Evolutionary conservation across 331 rosid genomes (phyloP), one percentile per base, ranked within the genome.

Genomic region (Prunus yedoensis): DNA sequence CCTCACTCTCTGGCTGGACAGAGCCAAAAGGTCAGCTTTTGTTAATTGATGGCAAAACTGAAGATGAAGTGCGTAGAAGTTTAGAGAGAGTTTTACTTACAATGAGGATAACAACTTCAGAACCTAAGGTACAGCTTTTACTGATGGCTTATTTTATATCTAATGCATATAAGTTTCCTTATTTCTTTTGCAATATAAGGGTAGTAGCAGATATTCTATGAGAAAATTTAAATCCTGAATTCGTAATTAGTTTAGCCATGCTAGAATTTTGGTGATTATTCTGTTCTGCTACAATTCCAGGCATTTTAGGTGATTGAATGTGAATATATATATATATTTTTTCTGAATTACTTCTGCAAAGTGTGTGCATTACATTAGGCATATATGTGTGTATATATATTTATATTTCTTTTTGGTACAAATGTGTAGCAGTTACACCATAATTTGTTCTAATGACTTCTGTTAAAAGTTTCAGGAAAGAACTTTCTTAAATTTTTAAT

Each of bases 1-100:
- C 61, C 81, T 56, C 41, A 60, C 28, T 69, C 71, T 43, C 58
- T 66, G 25, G 35, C 38, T 71, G 79, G 79, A 52, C 78, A 93
- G 97, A 91, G 86, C 98, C 98, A 38, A 93, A 91, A 84, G 98
- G 98, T 28, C 97, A 91, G 85, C 93, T 93, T 83, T 81, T 93
- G 60, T 82, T 83, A 80, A 89, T 93, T 79, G 91, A 93, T 85
- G 98, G 98, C 8, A 93, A 93, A 84, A 89, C 96, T 57, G 93
- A 88, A 77, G 97, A 89, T 38, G 98, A 93, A 76, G 92, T 93
- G 58, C 82, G 66, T 66, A 85, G 89, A 83, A 91, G 93, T 75
- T 89, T 93, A 80, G 98, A 89, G 80, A 87, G 97, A 88, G 98
- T 91, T 82, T 82, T 91, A 71, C 92, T 89, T 71, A 91, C 98